phyloP scores from a whole-genome alignment of 2,329 filamentous ascomycete genomes.

The Fusarium pseudocircinatum region DNA sequence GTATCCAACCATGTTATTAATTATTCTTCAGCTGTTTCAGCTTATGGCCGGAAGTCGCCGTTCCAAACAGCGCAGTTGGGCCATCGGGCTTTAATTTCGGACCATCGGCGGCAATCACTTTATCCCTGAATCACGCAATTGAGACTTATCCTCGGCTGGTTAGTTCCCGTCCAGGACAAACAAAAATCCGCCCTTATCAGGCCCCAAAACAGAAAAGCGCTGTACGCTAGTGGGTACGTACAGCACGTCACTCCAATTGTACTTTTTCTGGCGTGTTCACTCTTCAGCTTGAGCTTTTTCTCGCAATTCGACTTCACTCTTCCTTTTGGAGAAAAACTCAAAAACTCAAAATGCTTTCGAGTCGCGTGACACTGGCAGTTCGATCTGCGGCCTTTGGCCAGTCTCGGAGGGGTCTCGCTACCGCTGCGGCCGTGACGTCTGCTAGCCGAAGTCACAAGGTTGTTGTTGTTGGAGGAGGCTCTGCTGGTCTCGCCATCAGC shows the following conservation, averaged over 20 bases:
- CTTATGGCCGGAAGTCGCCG: slow-evolving; percentile 7
- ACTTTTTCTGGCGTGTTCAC: slow-evolving; percentile 22
- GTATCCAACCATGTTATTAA: not conserved
- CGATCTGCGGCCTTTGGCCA: slow-evolving; percentile 14
- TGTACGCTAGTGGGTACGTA: slow-evolving; percentile 12
- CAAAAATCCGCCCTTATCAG: not conserved
- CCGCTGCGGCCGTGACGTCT: slow-evolving; percentile 15
- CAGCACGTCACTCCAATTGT: slow-evolving; percentile 10
- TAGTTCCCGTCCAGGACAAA: not conserved
- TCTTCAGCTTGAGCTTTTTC: slow-evolving; percentile 17
- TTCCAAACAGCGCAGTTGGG: not conserved
- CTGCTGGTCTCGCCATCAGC: slow-evolving; percentile 71
- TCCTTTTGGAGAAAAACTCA: not conserved
- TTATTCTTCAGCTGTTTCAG: not conserved
- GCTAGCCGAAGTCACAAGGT: slow-evolving; percentile 63
- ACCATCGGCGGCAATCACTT: slow-evolving; percentile 23
- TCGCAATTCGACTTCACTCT: not conserved
- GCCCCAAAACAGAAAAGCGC: not conserved
- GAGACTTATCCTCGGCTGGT: slow-evolving; percentile 2
- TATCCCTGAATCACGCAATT: slow-evolving; percentile 31
- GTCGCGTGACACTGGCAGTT: slow-evolving; percentile 25
- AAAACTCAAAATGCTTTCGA: slow-evolving; percentile 36
- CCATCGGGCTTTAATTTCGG: slow-evolving; percentile 17
- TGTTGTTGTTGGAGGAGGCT: slow-evolving; percentile 73
- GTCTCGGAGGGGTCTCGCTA: slow-evolving; percentile 14